phyloP scores from a whole-genome alignment of 345 rosid species.

The Cardamine resedifolia region DNA sequence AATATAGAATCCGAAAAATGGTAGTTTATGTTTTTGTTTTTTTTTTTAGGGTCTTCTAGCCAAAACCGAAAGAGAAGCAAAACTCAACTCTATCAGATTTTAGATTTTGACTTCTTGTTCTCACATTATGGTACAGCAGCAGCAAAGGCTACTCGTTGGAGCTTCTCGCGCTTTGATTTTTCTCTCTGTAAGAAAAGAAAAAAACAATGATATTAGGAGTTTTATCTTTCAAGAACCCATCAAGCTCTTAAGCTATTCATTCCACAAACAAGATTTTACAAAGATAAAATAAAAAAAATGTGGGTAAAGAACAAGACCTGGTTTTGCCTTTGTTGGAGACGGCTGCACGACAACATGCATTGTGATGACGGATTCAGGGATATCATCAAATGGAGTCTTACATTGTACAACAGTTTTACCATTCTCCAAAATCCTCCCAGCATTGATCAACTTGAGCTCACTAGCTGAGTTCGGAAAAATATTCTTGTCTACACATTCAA shows the following conservation, averaged over 20 bases:
- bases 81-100: conserved; percentile 16
- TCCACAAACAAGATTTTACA: not conserved
- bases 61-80: conserved; percentile 13
- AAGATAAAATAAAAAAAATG: not conserved
- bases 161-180: conserved; percentile 64
- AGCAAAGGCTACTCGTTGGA: conserved; percentile 54
- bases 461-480: conserved; percentile 71
- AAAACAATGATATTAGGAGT: conserved; percentile 3
- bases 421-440: conserved; percentile 88
- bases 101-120: not conserved
- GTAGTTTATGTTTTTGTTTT: not conserved
- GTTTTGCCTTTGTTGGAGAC: conserved; percentile 63
- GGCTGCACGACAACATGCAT: conserved; percentile 98
- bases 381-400: conserved; percentile 74
- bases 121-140: conserved; percentile 77
- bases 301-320: conserved; percentile 39
- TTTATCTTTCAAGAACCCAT: not conserved
- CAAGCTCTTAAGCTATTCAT: not conserved
- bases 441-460: conserved; percentile 86
- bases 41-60: conserved; percentile 5
- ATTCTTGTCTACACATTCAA: conserved; percentile 59
- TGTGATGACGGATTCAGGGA: conserved; percentile 66
- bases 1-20: not conserved
- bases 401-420: conserved; percentile 85
- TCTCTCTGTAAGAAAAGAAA: conserved; percentile 54